Conservation (phyloP, 1,284 basidiomycete species). For the Ceratobasidium theobromae region DNA sequence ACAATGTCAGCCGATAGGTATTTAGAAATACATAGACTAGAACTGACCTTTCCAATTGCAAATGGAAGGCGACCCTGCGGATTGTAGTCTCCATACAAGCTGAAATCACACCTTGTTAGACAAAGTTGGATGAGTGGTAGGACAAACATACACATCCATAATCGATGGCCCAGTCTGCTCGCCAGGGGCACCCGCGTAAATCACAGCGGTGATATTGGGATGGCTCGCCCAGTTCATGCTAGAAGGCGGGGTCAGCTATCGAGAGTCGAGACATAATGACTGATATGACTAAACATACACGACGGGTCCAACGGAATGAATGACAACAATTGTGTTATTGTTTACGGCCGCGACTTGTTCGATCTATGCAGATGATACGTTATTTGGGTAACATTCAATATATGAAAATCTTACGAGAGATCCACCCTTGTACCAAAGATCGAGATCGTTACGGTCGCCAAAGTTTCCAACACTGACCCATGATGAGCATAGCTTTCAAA, state of each 20-base stretch:
- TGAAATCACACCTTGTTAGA: background rate
- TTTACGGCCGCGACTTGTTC: conserved; percentile 38
- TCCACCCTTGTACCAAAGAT: conserved; percentile 37
- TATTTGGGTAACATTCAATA: background rate
- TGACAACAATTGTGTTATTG: conserved; percentile 43
- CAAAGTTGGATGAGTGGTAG: background rate
- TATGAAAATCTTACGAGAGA: conserved; percentile 25
- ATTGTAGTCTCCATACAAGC: conserved; percentile 26
- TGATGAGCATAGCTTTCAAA: background rate
- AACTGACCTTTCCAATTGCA: conserved; percentile 27
- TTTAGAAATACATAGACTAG: background rate
- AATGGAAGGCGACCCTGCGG: conserved; percentile 30
- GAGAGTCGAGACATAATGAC: background rate
- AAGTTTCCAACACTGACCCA: conserved; percentile 14
- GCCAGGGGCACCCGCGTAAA: conserved; percentile 27
- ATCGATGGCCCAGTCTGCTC: conserved; percentile 30
- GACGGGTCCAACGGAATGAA: conserved; percentile 40
- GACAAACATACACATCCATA: conserved; percentile 21
- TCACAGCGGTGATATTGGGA: conserved; percentile 34
- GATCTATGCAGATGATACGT: conserved; percentile 28
- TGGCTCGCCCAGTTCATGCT: conserved; percentile 33
- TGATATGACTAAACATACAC: conserved; percentile 30
- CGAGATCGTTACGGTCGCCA: conserved; percentile 34
- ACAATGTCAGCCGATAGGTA: too few relatives aligned
- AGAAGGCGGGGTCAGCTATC: background rate